Base-by-base conservation (phyloP, 805 yeast species). In the Tetrapisispora pingtungensis region DNA sequence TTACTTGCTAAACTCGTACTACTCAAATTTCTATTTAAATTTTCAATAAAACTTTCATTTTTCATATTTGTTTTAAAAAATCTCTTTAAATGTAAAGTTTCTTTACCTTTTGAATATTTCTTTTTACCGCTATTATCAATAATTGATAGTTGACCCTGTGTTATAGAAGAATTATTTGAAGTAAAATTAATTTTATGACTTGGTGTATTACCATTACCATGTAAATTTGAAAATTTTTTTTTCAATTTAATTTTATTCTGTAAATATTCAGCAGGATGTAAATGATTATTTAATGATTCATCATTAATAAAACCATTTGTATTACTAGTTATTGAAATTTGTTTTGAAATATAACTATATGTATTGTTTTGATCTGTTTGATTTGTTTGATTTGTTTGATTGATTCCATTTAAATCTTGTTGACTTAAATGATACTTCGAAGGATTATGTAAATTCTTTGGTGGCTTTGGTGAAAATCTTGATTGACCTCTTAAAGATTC, bases 31-130 rank as follows among this genome's bases (percentile, higher is more conserved):
- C 40, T 37, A 37, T 37, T 37, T 14, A 37, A 37, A 28, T 28
- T 37, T 17, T 28, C 40, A 7, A 37, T n/a, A 4, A 37, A 37
- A 26, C n/a, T 37, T 28, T 37, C 40, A 37, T 37, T 37, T 17
- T 28, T 37, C 10, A 17, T 7, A 58, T 42, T 60, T 49, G 73
- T 76, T 55, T 75, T 74, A 58, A 78, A 70, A 56, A 75, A 77
- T 44, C 82, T 57, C 51, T 67, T 73, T 52, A 78, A 58, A 42
- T 55, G 65, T 32, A 57, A 39, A 5, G 59, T 48, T 34, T 54
- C 53, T 44, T 53, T 55, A 33, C 49, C 44, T 26, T 46, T 46
- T 3, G 45, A 36, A 36, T 42, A 42, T 32, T 42, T 31, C 8
- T 38, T 37, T 15, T 37, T 37, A 37, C 40, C 40, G 17, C 27